Evolutionary conservation across 495 filamentous ascomycete species (phyloP).

Genomic region (Delitschia confertaspora): DNA sequence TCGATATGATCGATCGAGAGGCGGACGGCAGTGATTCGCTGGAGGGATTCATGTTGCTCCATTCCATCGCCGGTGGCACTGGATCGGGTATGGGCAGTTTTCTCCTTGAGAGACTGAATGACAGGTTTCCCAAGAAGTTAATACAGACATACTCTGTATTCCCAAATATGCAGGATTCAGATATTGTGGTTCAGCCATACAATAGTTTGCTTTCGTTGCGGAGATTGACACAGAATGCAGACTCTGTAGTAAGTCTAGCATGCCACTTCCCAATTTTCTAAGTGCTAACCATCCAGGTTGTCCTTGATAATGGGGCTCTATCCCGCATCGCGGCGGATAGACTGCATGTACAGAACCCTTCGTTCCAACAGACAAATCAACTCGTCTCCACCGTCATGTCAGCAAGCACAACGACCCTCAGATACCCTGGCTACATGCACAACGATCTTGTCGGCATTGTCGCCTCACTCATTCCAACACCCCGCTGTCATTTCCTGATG

Average conservation of each 20-base stretch:
- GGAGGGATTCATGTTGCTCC: conserved; percentile 97
- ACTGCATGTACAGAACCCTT: conserved; percentile 86
- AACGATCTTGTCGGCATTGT: conserved; percentile 97
- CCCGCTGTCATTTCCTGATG: conserved; percentile 95
- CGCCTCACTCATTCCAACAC: conserved; percentile 89
- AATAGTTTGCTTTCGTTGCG: conserved; percentile 91
- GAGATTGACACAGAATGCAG: conserved; percentile 86
- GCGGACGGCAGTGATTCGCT: conserved; percentile 96
- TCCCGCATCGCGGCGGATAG: conserved; percentile 90
- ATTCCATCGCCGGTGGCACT: conserved; percentile 95
- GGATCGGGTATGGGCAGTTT: conserved; percentile 91
- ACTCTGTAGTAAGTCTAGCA: conserved; percentile 61
- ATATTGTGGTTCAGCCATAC: conserved; percentile 97
- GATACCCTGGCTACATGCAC: conserved; percentile 99
- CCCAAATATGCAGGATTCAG: conserved; percentile 75
- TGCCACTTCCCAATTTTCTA: too few relatives aligned
- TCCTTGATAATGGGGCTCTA: conserved; percentile 90
- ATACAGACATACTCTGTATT: conserved; percentile 99
- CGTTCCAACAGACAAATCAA: conserved; percentile 95
- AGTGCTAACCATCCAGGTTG: conserved; percentile 45
- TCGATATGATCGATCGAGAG: conserved; percentile 99
- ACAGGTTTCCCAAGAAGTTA: conserved; percentile 95
- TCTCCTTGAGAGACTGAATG: conserved; percentile 91
- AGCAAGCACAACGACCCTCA: conserved; percentile 87
- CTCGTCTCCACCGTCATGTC: conserved; percentile 98